These are phyloP conservation scores for Trichophyton benhamiae DNA, from an alignment of 2,329 filamentous ascomycete genomes.

Conservation along the genomic window DNA sequence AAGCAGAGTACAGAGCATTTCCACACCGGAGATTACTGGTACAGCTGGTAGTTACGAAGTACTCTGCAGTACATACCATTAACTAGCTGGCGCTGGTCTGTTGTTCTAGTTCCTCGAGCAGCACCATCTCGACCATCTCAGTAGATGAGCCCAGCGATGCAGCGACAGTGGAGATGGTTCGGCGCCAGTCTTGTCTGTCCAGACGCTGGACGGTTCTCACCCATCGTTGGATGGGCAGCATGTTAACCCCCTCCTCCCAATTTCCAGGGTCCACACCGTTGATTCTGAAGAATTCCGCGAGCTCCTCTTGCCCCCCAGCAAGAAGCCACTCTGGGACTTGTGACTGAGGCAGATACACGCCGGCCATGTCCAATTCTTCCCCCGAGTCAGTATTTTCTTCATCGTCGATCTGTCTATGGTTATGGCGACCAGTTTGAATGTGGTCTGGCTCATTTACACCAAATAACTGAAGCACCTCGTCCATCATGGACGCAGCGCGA, in stretches of 20 bases:
- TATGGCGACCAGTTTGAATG: neutral
- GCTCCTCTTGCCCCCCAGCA: slow-evolving; percentile 20
- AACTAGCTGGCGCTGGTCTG: slow-evolving; percentile 9
- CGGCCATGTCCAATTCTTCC: slow-evolving; percentile 1
- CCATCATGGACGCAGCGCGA: slow-evolving; percentile 4
- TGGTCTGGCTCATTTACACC: neutral
- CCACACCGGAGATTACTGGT: neutral
- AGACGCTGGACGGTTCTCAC: slow-evolving; percentile 22
- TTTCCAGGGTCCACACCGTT: slow-evolving; percentile 33
- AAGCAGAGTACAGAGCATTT: neutral
- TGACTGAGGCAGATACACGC: neutral
- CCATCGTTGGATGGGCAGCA: slow-evolving; percentile 26
- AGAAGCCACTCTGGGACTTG: slow-evolving; percentile 18
- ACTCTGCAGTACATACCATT: neutral
- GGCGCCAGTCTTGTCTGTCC: slow-evolving; percentile 19
- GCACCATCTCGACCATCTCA: slow-evolving; percentile 23
- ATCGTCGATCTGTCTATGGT: neutral
- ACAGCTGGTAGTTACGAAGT: neutral
- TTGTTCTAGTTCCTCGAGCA: slow-evolving; percentile 27
- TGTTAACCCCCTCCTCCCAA: slow-evolving; percentile 28
- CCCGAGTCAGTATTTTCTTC: neutral
- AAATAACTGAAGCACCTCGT: slow-evolving; percentile 3
- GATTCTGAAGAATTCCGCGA: slow-evolving; percentile 27
- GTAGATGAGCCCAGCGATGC: slow-evolving; percentile 4
- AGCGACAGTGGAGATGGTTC: slow-evolving; percentile 19